Conservation (phyloP, 805 yeast species). For the Schwanniomyces yamadae region DNA sequence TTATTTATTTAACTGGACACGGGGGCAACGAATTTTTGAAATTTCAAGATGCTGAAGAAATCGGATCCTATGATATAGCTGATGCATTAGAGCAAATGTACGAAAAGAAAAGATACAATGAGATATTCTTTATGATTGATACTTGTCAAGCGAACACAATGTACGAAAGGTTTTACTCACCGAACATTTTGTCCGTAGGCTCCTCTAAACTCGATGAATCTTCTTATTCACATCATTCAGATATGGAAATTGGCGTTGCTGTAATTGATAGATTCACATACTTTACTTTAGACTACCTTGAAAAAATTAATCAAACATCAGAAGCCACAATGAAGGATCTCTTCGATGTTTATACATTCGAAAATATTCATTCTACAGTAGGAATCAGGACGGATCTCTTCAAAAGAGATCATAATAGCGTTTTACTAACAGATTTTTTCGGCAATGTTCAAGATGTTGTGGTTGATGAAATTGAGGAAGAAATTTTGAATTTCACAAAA, state of each 20-base stretch:
- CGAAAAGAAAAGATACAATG: constrained; percentile 92
- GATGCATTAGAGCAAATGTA: constrained; percentile 97
- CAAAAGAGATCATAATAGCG: constrained; percentile 62
- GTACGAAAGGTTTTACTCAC: constrained; percentile 90
- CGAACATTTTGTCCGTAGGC: constrained; percentile 90
- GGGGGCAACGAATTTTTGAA: constrained; percentile 97
- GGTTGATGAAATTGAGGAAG: constrained; percentile 56
- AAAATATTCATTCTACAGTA: constrained; percentile 84
- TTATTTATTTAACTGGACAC: constrained; percentile 96
- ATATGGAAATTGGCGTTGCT: constrained; percentile 94
- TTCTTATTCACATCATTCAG: constrained; percentile 94
- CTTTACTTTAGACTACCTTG: constrained; percentile 84
- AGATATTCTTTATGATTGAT: constrained; percentile 95
- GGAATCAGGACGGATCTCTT: constrained; percentile 88
- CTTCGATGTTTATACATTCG: constrained; percentile 80
- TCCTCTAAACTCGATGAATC: constrained; percentile 85
- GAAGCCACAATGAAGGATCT: constrained; percentile 75
- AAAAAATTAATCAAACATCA: constrained; percentile 74
- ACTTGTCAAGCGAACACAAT: constrained; percentile 99
- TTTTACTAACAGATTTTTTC: constrained; percentile 86
- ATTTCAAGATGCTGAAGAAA: constrained; percentile 98
- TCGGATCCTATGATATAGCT: constrained; percentile 91
- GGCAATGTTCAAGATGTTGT: constrained; percentile 86
- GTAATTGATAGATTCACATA: constrained; percentile 96
- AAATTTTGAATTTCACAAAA: constrained; percentile 36